These are phyloP conservation scores for Suhomyces vadensis DNA, from an alignment of 805 yeast species.

Conservation along the genomic window DNA sequence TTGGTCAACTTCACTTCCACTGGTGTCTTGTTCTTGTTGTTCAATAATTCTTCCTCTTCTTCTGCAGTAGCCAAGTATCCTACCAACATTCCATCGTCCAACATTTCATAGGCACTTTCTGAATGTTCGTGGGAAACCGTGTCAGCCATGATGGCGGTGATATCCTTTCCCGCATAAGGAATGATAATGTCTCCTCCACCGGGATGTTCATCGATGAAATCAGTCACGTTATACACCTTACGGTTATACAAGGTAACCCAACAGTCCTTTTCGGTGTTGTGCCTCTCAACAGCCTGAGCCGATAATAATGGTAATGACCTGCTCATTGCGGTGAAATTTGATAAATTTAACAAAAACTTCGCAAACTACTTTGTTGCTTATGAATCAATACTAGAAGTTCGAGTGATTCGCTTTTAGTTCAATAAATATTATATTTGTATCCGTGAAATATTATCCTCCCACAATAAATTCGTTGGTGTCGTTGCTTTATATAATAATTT, in stretches of 20 bases:
- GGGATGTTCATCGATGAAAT: constrained; percentile 70
- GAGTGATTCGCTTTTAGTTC: no score
- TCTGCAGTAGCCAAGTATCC: constrained; percentile 81
- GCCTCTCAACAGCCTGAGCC: constrained; percentile 50
- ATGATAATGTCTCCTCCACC: constrained; percentile 61
- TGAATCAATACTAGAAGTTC: no score
- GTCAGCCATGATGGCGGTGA: constrained; percentile 78
- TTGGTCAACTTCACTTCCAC: constrained; percentile 53
- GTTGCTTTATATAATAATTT: background rate
- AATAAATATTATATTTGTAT: no score
- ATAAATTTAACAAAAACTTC: no score
- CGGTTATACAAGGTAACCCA: constrained; percentile 82
- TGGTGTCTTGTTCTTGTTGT: constrained; percentile 56
- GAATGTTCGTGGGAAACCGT: constrained; percentile 73
- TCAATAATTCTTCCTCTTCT: constrained; percentile 71
- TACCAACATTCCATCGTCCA: constrained; percentile 75
- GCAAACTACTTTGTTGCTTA: no score
- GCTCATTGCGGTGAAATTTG: constrained; percentile 3
- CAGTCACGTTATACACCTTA: constrained; percentile 82
- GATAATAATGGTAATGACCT: constrained; percentile 61
- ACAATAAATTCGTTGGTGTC: no score
- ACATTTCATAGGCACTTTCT: constrained; percentile 81
- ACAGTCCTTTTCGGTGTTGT: constrained; percentile 55
- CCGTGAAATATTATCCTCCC: no score
- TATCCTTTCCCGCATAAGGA: constrained; percentile 60